Evolutionary conservation across 805 yeast species (phyloP), one percentile per base, ranked within the genome.

Genomic region (Clavispora vitiphila): DNA sequence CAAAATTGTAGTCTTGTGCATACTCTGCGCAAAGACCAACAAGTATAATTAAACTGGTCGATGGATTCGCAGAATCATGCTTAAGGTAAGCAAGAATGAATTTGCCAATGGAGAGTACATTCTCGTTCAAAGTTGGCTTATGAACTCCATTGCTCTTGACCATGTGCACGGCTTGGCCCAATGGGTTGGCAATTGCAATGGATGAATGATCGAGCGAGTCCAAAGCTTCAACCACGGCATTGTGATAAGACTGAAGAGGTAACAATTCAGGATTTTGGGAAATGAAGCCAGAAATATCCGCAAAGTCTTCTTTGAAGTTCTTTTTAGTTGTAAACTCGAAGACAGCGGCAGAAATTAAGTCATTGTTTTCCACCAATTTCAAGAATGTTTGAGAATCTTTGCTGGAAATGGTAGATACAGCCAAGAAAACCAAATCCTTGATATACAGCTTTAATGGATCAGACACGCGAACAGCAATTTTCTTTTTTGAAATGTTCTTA

Each of bases 111-210:
- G 37, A 34, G 5, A 34, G 19, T 3, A 34, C 26, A 7, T 34
- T 11, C 12, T 34, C 26, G n/a, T 21, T 34, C 27, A 34, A n/a
- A 10, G 22, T 9, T 12, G 25, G 24, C 15, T n/a, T 14, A 7
- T 20, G 20, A 27, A n/a, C 18, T n/a, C 20, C 35, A n/a, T 49
- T 20, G 8, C 32, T 24, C 3, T 31, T 26, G 15, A 59, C 45
- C 30, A 71, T 57, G 36, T 65, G 68, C 1, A 72, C 58, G 40
- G 66, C 72, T 10, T 65, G 61, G 20, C 63, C 72, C 36, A 79
- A 52, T 1, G 78, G 69, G 49, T 76, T 77, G 0, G 78, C 72
- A 20, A 77, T 52, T 0, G 81, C 54, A 16, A 78, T 44, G 31
- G 66, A 57, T 11, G 37, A 25, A 22, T 49, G 44, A 31, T 51